phyloP scores from a whole-genome alignment of 768 basidiomycete genomes.

The Sporobolomyces roseus region DNA sequence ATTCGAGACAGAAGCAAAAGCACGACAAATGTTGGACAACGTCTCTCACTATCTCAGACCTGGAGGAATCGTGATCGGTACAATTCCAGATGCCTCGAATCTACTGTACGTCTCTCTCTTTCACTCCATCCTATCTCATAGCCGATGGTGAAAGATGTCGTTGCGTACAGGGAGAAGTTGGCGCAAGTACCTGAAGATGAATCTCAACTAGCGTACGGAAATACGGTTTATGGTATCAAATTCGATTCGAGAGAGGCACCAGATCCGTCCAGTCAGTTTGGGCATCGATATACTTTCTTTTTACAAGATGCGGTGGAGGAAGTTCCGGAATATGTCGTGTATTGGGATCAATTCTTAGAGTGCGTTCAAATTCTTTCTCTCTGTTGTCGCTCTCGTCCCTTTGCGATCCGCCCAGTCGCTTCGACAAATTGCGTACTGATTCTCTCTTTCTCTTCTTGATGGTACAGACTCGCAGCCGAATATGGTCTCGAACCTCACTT shows the following conservation, averaged over 20 bases:
- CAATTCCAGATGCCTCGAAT: conserved; percentile 81
- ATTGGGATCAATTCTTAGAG: conserved; percentile 87
- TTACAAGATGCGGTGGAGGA: conserved; percentile 92
- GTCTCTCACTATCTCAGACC: conserved; percentile 70
- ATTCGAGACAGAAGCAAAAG: conserved; percentile 83
- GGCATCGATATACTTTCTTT: conserved; percentile 91
- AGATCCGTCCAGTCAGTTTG: conserved; percentile 64
- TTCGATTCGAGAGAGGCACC: conserved; percentile 57
- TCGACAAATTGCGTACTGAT: conserved; percentile 18
- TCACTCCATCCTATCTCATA: neutral
- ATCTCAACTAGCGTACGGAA: conserved; percentile 76
- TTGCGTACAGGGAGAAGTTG: conserved; percentile 2
- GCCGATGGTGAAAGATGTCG: no score
- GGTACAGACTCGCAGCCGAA: conserved; percentile 78
- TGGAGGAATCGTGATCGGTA: conserved; percentile 94
- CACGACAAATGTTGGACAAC: conserved; percentile 86
- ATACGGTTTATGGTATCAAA: conserved; percentile 79
- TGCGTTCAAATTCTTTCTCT: conserved; percentile 49
- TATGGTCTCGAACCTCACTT: conserved; percentile 71
- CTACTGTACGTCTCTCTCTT: conserved; percentile 62
- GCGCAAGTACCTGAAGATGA: conserved; percentile 50
- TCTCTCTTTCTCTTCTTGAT: conserved; percentile 2
- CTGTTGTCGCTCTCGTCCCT: neutral
- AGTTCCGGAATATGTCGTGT: conserved; percentile 95
- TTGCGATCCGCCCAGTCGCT: neutral